These are phyloP conservation scores for Pythium myriotylum DNA, from an alignment of 352 stramenopile genomes.

Conservation along the genomic window DNA sequence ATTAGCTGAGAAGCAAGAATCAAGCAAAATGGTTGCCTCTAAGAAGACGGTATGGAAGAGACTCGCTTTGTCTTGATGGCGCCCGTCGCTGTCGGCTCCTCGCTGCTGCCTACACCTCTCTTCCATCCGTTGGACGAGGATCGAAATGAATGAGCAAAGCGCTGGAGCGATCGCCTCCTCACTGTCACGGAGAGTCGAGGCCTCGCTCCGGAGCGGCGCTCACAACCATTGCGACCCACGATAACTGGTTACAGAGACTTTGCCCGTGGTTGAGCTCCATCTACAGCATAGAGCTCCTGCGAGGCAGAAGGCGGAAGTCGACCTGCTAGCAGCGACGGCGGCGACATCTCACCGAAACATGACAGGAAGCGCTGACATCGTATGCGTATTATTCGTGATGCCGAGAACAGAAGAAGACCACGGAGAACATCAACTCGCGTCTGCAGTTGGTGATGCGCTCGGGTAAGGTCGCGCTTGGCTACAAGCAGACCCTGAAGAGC, in stretches of 20 bases:
- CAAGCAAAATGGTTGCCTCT: slow-evolving; percentile 85
- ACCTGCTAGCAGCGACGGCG: background rate
- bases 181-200: background rate
- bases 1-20: slow-evolving; percentile 78
- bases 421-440: slow-evolving; percentile 99
- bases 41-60: slow-evolving; percentile 90
- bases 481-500: slow-evolving; percentile 98
- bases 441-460: slow-evolving; percentile 99
- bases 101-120: slow-evolving; percentile 25
- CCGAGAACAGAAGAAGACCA: slow-evolving; percentile 94
- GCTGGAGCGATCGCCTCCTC: background rate
- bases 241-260: slow-evolving; percentile 10
- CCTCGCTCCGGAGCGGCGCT: slow-evolving; percentile 5
- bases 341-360: background rate
- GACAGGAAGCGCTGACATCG: slow-evolving; percentile 25
- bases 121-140: slow-evolving; percentile 70
- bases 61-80: slow-evolving; percentile 23
- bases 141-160: slow-evolving; percentile 21
- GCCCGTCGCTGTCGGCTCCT: slow-evolving; percentile 3
- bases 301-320: too few relatives aligned
- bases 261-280: too few relatives aligned
- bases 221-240: slow-evolving; percentile 27
- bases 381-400: slow-evolving; percentile 13
- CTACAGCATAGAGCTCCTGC: too few relatives aligned
- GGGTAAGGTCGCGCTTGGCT: slow-evolving; percentile 98